phyloP scores from a whole-genome alignment of 2,329 filamentous ascomycete genomes.

The Hymenoscyphus albidus region DNA sequence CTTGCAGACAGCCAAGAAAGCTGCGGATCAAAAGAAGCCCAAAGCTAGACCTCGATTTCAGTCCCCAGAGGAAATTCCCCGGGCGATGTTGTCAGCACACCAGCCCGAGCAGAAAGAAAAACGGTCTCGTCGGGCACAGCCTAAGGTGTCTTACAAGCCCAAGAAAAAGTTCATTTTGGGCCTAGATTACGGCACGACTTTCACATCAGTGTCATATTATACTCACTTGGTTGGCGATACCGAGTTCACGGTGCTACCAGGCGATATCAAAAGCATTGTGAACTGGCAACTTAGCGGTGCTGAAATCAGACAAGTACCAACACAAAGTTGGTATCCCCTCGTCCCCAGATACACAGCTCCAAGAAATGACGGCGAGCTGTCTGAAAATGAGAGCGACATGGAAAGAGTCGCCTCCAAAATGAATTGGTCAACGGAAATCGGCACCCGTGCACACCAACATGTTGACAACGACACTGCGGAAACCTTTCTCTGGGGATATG shows the following conservation, averaged over 20 bases:
- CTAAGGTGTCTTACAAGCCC: not conserved
- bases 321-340: slow-evolving; percentile 23
- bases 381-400: not conserved
- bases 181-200: slow-evolving; percentile 15
- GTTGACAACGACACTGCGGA: not conserved
- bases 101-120: not conserved
- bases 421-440: not conserved
- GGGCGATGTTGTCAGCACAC: no score
- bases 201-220: slow-evolving; percentile 20
- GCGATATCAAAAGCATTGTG: slow-evolving; percentile 16
- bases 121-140: not conserved
- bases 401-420: not conserved
- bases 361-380: no score
- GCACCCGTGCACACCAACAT: not conserved
- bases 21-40: no score
- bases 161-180: slow-evolving; percentile 8
- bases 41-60: not conserved
- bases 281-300: slow-evolving; percentile 19
- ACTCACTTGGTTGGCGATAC: slow-evolving; percentile 3
- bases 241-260: slow-evolving; percentile 8
- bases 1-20: not conserved
- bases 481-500: slow-evolving; percentile 20
- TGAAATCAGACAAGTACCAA: slow-evolving; percentile 21
- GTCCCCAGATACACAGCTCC: not conserved
- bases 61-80: not conserved